Evolutionary conservation across 371 early-diverging fungal genomes (phyloP).

Genomic region (Mucor mucedo): DNA sequence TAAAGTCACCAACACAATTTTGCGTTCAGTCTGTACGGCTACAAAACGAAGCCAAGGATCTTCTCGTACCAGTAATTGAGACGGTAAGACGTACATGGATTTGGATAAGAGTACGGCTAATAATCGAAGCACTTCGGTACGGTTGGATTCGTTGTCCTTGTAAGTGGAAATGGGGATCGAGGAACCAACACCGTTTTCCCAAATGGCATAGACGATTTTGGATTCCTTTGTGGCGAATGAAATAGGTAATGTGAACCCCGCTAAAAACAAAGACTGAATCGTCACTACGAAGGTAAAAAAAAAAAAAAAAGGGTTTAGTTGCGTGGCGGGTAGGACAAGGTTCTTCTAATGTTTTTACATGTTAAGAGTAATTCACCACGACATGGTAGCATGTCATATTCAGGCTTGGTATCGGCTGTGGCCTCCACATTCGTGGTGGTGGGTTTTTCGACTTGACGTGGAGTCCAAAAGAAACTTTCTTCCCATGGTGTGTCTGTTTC

Average conservation of each 20-base stretch:
- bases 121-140: slow-evolving; percentile 80
- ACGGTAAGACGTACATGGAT: slow-evolving; percentile 80
- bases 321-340: background rate
- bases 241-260: slow-evolving; percentile 81
- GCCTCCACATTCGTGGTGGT: background rate
- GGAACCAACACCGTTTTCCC: slow-evolving; percentile 81
- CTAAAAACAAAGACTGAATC: slow-evolving; percentile 65
- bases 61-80: slow-evolving; percentile 58
- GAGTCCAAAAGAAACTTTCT: slow-evolving; percentile 74
- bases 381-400: slow-evolving; percentile 41
- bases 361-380: slow-evolving; percentile 41
- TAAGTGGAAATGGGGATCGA: slow-evolving; percentile 69
- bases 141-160: slow-evolving; percentile 69
- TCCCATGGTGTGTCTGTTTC: slow-evolving; percentile 73
- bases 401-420: slow-evolving; percentile 18
- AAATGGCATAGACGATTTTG: slow-evolving; percentile 75
- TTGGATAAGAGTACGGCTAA: slow-evolving; percentile 76
- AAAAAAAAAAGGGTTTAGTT: background rate
- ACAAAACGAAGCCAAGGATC: slow-evolving; percentile 65
- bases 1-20: slow-evolving; percentile 73
- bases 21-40: slow-evolving; percentile 71
- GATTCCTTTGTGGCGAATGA: slow-evolving; percentile 54
- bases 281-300: too few species aligned
- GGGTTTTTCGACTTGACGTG: slow-evolving; percentile 38
- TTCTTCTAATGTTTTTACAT: slow-evolving; percentile 22